Conservation (phyloP, 345 rosid genomes). For the Populus simonii region DNA sequence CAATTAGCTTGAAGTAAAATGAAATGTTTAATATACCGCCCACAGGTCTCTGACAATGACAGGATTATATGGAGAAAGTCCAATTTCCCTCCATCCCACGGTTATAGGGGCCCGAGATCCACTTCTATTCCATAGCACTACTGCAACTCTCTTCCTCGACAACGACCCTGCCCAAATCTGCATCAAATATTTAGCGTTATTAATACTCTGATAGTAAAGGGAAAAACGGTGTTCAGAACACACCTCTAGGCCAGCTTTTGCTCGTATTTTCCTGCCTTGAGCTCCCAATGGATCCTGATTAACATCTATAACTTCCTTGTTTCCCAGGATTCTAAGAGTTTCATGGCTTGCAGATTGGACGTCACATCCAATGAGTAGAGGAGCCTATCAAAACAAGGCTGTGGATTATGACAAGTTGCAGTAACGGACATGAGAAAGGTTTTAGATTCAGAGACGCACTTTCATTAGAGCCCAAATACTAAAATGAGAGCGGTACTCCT, state of each 20-base stretch:
- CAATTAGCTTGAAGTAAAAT: not conserved
- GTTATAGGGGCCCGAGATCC: slow-evolving; percentile 6
- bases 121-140: slow-evolving; percentile 24
- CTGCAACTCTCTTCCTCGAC: slow-evolving; percentile 15
- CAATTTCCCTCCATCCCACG: slow-evolving; percentile 23
- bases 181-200: not conserved
- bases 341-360: slow-evolving; percentile 8
- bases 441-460: slow-evolving; percentile 5
- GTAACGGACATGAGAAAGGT: not conserved
- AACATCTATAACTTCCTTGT: slow-evolving; percentile 25
- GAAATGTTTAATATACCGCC: slow-evolving; percentile 7
- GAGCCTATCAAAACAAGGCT: slow-evolving; percentile 16
- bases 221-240: not conserved
- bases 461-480: slow-evolving; percentile 31
- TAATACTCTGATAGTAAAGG: not conserved
- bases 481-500: slow-evolving; percentile 30
- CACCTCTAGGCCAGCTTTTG: slow-evolving; percentile 24
- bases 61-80: slow-evolving; percentile 9
- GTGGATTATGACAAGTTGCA: not conserved
- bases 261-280: slow-evolving; percentile 26
- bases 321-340: slow-evolving; percentile 13
- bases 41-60: slow-evolving; percentile 19
- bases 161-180: slow-evolving; percentile 30
- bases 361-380: slow-evolving; percentile 29
- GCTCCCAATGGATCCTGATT: slow-evolving; percentile 27